These are phyloP conservation scores for Crithidia bombi DNA, from an alignment of 208 protist genomes.

Conservation along the genomic window DNA sequence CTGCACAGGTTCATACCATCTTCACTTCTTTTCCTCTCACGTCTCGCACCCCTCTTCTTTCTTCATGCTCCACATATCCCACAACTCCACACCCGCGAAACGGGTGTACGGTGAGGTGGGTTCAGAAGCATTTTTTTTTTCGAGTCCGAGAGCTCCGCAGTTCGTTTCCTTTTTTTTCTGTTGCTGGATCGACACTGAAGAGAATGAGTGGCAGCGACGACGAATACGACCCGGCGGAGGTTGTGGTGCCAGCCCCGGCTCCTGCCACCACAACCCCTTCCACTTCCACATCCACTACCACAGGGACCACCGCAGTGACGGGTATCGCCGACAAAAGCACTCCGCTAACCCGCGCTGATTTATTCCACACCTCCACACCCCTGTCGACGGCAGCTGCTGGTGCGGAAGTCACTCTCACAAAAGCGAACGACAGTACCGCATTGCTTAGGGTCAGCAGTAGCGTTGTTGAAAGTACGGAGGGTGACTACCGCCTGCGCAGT, in stretches of 20 bases:
- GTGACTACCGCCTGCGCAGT: slow-evolving; percentile 41
- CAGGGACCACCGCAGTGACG: no score
- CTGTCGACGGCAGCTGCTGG: neutral
- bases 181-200: neutral
- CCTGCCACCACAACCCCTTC: neutral
- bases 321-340: neutral
- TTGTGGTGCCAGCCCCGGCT: slow-evolving; percentile 4
- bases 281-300: no score
- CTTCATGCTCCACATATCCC: no score
- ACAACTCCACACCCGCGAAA: no score
- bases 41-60: neutral
- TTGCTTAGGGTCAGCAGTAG: neutral
- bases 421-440: no score
- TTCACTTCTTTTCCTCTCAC: neutral
- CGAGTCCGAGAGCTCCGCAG: neutral
- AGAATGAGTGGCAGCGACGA: slow-evolving; percentile 52
- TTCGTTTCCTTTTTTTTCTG: neutral
- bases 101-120: no score
- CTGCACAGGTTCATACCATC: neutral
- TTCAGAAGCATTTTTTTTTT: slow-evolving; percentile 3
- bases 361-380: neutral
- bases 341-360: neutral
- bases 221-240: slow-evolving; percentile 63
- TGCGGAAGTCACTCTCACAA: no score
- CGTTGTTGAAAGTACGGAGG: slow-evolving; percentile 1